These are phyloP conservation scores for Guillardia theta DNA, from an alignment of 78 protist species.

Conservation along the genomic window DNA sequence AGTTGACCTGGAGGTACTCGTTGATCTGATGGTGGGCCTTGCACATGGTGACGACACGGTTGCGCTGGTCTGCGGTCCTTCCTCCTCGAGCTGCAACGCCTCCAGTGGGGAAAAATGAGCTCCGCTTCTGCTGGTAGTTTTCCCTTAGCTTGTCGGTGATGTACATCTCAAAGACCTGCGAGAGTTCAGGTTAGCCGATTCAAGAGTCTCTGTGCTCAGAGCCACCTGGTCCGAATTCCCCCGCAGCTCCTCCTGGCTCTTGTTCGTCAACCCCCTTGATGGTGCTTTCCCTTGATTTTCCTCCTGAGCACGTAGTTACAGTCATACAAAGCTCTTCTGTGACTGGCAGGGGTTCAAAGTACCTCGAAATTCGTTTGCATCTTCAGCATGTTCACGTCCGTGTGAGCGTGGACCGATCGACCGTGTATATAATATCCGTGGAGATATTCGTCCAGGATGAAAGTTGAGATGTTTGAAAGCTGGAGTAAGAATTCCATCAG, in stretches of 20 bases:
- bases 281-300: too few species aligned
- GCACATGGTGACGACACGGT: neutral
- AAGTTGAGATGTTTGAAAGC: constrained; percentile 35
- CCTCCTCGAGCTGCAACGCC: neutral
- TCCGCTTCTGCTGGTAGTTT: neutral
- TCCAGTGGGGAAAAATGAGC: neutral
- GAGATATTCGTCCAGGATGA: neutral
- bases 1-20: neutral
- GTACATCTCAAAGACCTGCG: constrained; percentile 45
- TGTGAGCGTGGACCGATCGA: constrained; percentile 7
- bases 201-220: neutral
- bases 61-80: too few species aligned
- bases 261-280: neutral
- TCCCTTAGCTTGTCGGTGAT: neutral
- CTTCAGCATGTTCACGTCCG: constrained; percentile 39
- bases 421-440: constrained; percentile 61
- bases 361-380: neutral
- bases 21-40: neutral
- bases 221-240: neutral
- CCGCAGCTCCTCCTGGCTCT: neutral
- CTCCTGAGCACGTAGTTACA: neutral
- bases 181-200: neutral
- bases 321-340: neutral
- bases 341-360: too few species aligned
- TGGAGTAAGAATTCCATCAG: too few species aligned